Evolutionary conservation across 1,284 basidiomycete genomes (phyloP), one percentile per base, ranked within the genome.

Genomic region (Trametes hirsuta): DNA sequence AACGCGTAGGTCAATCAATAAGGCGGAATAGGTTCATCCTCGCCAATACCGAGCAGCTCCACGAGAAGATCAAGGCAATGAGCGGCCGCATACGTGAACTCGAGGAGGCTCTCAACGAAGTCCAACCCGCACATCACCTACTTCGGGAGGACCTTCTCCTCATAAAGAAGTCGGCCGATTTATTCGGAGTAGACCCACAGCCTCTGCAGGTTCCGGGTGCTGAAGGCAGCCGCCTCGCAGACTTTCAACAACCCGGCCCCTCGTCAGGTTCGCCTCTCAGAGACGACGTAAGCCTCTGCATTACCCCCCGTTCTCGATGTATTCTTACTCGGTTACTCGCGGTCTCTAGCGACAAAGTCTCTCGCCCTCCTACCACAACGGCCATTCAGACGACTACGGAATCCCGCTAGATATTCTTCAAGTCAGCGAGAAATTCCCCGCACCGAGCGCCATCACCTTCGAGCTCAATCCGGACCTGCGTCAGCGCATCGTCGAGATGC

Each of bases 11-110:
- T 52, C 41, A 60, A 44, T 41, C 58, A 4, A 59, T 45, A 21
- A 6, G 10, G 10, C 35, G 22, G 21, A 11, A 8, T 55, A 85
- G 86, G 36, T 88, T 88, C 64, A 86, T 90, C 41, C 79, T 90
- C 42, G 87, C 88, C 3, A 88, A 86, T 39, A 91, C 88, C 8
- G 88, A 88, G 67, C 86, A 90, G 59, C 80, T 91, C 3, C 87
- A 90, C 73, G 79, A 80, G 39, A 83, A 84, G 57, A 87, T 90
- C 61, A 73, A 83, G 34, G 75, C 76, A 51, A 83, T 90, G 76
- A 81, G 82, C 66, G 77, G 81, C 10, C 82, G 88, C 12, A 85
- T 91, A 58, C 80, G 84, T 47, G 78, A 83, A 63, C 83, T 91
- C 2, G 88, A 91, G 72, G 86, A 87, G 49, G 88, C 87, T 0